Evolutionary conservation across 768 basidiomycete species (phyloP).

Genomic region (Suillus fuscotomentosus): DNA sequence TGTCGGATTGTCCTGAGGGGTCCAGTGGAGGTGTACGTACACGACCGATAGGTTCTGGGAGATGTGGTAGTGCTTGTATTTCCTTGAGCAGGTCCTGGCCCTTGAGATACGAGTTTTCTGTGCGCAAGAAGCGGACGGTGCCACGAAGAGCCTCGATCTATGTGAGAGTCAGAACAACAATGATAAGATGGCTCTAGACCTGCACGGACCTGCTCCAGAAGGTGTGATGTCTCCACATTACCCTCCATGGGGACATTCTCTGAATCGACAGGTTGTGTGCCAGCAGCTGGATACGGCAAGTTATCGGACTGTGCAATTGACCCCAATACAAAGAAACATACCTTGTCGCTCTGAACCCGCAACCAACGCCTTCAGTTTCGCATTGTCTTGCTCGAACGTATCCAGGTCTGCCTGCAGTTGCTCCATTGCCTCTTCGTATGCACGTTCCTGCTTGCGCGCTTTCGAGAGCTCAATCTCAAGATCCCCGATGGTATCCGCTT

Average conservation of each 20-base stretch:
- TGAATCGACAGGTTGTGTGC: slow-evolving; percentile 50
- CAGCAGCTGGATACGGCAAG: slow-evolving; percentile 34
- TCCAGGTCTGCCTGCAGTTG: slow-evolving; percentile 90
- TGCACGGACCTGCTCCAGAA: slow-evolving; percentile 75
- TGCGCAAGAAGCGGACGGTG: slow-evolving; percentile 89
- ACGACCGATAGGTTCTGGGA: slow-evolving; percentile 49
- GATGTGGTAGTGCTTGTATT: slow-evolving; percentile 69
- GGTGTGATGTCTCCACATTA: slow-evolving; percentile 82
- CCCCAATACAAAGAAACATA: slow-evolving; percentile 30
- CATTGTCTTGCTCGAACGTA: slow-evolving; percentile 82
- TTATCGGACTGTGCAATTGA: background rate
- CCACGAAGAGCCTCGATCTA: slow-evolving; percentile 90
- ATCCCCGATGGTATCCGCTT: slow-evolving; percentile 78
- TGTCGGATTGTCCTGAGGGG: slow-evolving; percentile 64
- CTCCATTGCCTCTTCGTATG: slow-evolving; percentile 92
- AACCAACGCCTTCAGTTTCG: slow-evolving; percentile 69
- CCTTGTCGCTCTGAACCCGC: slow-evolving; percentile 72
- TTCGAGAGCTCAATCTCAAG: slow-evolving; percentile 81
- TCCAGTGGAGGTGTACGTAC: slow-evolving; percentile 65
- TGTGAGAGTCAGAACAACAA: slow-evolving; percentile 12
- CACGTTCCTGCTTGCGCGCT: slow-evolving; percentile 82
- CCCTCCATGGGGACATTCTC: slow-evolving; percentile 73
- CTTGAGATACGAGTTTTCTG: slow-evolving; percentile 91
- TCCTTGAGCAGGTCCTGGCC: slow-evolving; percentile 88
- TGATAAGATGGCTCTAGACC: background rate